Evolutionary conservation across 129 eudicot genomes (phyloP).

Genomic region (Flaveria brownii): DNA sequence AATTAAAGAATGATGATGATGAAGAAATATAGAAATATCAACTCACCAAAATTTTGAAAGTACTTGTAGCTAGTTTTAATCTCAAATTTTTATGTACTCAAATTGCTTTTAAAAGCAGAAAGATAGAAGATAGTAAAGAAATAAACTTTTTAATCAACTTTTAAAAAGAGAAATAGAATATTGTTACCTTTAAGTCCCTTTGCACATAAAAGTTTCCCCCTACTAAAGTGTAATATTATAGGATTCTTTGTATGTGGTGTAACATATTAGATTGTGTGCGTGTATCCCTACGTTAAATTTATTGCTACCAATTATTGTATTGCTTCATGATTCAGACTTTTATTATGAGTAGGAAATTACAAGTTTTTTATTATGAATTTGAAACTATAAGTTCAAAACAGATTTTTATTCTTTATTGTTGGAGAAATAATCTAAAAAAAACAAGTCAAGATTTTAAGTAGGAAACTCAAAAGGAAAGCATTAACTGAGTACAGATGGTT

Average conservation of each 20-base stretch:
- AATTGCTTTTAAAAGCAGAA: neutral
- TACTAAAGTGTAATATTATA: slow-evolving; percentile 28
- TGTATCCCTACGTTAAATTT: neutral
- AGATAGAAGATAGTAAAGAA: neutral
- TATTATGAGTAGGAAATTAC: neutral
- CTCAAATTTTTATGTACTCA: neutral
- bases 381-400: too few relatives aligned
- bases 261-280: slow-evolving; percentile 24
- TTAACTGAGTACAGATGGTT: too few relatives aligned
- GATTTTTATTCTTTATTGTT: too few relatives aligned
- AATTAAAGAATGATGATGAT: slow-evolving; percentile 11
- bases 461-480: too few relatives aligned
- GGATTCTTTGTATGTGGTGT: slow-evolving; percentile 36
- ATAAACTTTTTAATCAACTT: slow-evolving; percentile 18
- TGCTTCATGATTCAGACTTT: neutral
- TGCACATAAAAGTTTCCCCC: slow-evolving; percentile 30
- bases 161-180: slow-evolving; percentile 34
- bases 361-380: neutral
- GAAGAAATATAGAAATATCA: neutral
- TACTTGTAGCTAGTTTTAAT: neutral
- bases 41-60: neutral
- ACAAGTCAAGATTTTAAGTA: too few relatives aligned
- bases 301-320: neutral
- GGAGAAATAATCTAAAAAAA: too few relatives aligned
- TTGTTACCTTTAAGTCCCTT: slow-evolving; percentile 28